Evolutionary conservation across 2,329 filamentous ascomycete genomes (phyloP).

Genomic region (Fusarium concolor): DNA sequence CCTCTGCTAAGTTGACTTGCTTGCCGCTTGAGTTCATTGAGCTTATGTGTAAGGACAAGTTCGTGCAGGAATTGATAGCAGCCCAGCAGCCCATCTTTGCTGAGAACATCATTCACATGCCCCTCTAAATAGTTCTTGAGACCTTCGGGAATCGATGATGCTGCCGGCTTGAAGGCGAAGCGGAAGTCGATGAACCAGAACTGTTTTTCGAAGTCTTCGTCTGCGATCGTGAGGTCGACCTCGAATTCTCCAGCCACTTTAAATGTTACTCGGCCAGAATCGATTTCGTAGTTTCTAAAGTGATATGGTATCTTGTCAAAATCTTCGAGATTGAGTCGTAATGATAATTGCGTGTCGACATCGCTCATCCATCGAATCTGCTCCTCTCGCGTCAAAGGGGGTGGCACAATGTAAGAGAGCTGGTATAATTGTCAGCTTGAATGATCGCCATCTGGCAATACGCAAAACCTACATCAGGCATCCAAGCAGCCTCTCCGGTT

Average conservation of each 20-base stretch:
- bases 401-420: slow-evolving; percentile 81
- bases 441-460: background rate
- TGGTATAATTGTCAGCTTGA: slow-evolving; percentile 55
- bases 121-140: slow-evolving; percentile 75
- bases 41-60: slow-evolving; percentile 89
- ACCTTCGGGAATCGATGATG: slow-evolving; percentile 68
- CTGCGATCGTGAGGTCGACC: slow-evolving; percentile 89
- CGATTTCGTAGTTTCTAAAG: slow-evolving; percentile 81
- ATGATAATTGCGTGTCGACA: slow-evolving; percentile 84
- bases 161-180: slow-evolving; percentile 80
- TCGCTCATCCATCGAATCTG: slow-evolving; percentile 81
- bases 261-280: slow-evolving; percentile 91
- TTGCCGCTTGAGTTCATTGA: slow-evolving; percentile 83
- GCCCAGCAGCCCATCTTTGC: slow-evolving; percentile 76
- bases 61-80: slow-evolving; percentile 91
- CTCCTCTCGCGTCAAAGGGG: slow-evolving; percentile 76
- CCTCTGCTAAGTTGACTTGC: slow-evolving; percentile 74
- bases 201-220: slow-evolving; percentile 84
- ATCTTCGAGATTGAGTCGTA: slow-evolving; percentile 87
- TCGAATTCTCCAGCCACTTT: slow-evolving; percentile 87
- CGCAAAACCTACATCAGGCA: slow-evolving; percentile 75
- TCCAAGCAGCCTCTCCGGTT: slow-evolving; percentile 79
- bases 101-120: slow-evolving; percentile 77
- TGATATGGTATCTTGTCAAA: slow-evolving; percentile 78
- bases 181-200: slow-evolving; percentile 96